Evolutionary conservation across 2,329 filamentous ascomycete genomes (phyloP).

Genomic region (Microsporum canis): DNA sequence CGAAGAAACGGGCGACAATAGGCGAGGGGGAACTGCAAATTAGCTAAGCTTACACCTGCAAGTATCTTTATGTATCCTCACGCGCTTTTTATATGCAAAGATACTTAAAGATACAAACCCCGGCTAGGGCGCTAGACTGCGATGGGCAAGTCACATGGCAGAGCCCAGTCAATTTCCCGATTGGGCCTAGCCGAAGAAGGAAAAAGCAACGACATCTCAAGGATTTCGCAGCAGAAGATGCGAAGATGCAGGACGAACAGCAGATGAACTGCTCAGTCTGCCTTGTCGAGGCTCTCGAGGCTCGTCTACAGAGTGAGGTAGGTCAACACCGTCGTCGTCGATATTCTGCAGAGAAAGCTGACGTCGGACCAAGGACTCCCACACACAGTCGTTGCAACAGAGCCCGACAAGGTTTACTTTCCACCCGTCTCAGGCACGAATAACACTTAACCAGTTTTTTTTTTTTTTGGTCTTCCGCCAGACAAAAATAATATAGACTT

Average conservation of each 20-base stretch:
- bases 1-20: conserved; percentile 3
- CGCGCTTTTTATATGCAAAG: background rate
- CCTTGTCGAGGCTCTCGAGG: background rate
- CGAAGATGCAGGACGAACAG: background rate
- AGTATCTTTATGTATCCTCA: background rate
- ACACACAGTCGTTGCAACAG: background rate
- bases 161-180: background rate
- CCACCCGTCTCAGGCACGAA: background rate
- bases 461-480: background rate
- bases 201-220: background rate
- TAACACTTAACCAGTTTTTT: background rate
- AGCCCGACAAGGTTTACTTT: background rate
- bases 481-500: background rate
- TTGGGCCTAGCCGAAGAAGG: background rate
- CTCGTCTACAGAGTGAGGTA: background rate
- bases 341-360: background rate
- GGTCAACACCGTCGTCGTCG: background rate
- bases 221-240: background rate
- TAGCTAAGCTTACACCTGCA: background rate
- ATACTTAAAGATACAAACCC: background rate
- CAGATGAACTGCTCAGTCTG: background rate
- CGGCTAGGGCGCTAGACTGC: background rate
- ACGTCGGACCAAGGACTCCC: background rate
- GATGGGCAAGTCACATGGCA: conserved; percentile 2
- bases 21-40: background rate